Evolutionary conservation across 1,284 basidiomycete genomes (phyloP), one percentile per base, ranked within the genome.

Genomic region (Microstroma glucosiphilum): DNA sequence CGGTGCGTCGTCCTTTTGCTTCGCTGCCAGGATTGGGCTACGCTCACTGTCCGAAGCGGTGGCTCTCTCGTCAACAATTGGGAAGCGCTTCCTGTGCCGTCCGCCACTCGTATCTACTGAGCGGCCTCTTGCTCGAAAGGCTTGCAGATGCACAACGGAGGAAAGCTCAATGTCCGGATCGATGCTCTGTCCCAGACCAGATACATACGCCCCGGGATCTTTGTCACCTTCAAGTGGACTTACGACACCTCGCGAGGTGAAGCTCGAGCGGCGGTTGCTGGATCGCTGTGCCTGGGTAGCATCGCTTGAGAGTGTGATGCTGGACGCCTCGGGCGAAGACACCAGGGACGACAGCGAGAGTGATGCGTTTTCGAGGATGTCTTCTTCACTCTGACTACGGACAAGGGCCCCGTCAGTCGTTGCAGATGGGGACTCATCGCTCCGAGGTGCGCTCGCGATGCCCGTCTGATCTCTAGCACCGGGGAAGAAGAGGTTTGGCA

Each of bases 131-230:
- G 59, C 55, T 11, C 75, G 68, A 61, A 78, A 78, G 0, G 72
- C 69, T 58, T 78, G 75, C 25, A 77, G 61, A 46, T 78, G 76
- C 13, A 76, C 73, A 1, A 77, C 73, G 0, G 76, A 76, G 0
- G 65, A 69, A 1, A 75, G 64, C 65, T 78, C 76, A 15, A 69
- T 67, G 43, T 78, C 76, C 0, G 76, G 76, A 25, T 78, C 76
- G 57, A 78, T 72, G 1, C 73, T 73, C 41, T 69, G 60, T 30
- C 76, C 76, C 1, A 76, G 63, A 37, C 75, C 75, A 12, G 73
- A 73, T 0, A 77, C 72, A 54, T 76, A 77, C 0, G 74, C 75
- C 21, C 61, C 58, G 3, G 58, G 41, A 23, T 62, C 61, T 19
- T 25, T 6, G 40, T 62, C 61, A 40, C 57, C 61, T 3, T 62